Base-by-base conservation (phyloP, 2,329 filamentous ascomycete genomes). In the Aspergillus ruber region DNA sequence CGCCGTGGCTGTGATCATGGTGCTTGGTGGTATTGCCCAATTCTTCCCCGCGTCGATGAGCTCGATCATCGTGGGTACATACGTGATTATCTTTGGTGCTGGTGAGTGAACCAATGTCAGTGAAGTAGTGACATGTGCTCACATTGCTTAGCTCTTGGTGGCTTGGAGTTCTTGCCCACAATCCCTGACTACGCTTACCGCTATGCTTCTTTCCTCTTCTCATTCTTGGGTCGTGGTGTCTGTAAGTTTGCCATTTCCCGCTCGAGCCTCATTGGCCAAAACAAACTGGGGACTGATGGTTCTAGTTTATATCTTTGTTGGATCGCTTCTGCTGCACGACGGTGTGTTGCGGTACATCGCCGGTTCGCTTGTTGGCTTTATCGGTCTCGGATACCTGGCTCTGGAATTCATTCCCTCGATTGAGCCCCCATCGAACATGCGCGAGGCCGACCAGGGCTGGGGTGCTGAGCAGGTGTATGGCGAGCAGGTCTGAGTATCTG, bases 141-240 rank as follows among this genome's bases (percentile, higher is more conserved):
- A 68, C 56, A 25, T 43, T 44, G 35, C 50, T 17, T 45, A 86
- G 83, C 80, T 56, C 84, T 88, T 55, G 85, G 77, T 41, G 78
- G 86, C 43, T 80, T 90, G 58, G 93, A 98, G 73, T 95, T 97
- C 75, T 86, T 74, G 35, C 72, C 72, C 43, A 67, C 95, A 72
- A 91, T 96, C 60, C 91, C 93, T 44, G 88, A 90, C 50, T 90
- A 95, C 68, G 79, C 95, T 46, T 86, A 90, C 49, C 85, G 89
- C 73, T 95, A 97, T 76, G 91, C 90, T 46, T 95, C 89, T 9
- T 98, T 98, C 78, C 84, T 97, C 72, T 97, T 97, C 78, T 95
- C 88, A 49, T 97, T 98, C 79, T 74, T 97, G 59, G 93, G 93
- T 52, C 90, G 93, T 66, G 93, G 93, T 72, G 78, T 89, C 68